These are phyloP conservation scores for Arachis stenosperma DNA, from an alignment of 306 rosid species.

Conservation along the genomic window DNA sequence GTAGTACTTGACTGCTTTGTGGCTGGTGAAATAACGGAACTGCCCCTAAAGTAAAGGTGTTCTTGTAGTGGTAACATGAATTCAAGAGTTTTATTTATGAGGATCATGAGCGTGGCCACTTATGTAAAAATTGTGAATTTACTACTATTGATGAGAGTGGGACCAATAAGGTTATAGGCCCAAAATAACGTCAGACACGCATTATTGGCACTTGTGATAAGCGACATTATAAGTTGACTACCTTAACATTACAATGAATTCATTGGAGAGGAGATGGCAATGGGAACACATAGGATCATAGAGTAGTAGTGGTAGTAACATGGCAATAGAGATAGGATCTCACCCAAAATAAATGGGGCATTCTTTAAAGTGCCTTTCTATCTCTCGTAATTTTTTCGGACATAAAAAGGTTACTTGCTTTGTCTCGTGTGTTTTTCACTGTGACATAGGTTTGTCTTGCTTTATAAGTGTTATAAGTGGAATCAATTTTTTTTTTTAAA, in stretches of 20 bases:
- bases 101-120: neutral
- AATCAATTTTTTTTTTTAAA: no score
- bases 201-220: constrained; percentile 7
- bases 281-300: neutral
- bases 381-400: no score
- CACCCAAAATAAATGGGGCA: no score
- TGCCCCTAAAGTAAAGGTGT: constrained; percentile 11
- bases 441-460: no score
- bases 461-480: no score
- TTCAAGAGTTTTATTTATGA: neutral
- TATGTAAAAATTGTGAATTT: neutral
- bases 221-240: neutral
- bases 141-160: neutral
- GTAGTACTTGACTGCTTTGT: no score
- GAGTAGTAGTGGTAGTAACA: no score
- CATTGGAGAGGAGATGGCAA: neutral
- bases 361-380: no score
- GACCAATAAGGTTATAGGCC: neutral
- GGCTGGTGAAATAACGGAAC: neutral
- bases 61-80: neutral
- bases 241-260: neutral
- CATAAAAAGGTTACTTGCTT: no score
- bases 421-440: no score
- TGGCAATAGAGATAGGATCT: no score
- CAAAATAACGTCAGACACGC: neutral